A percentile compares a stretch with the other conserved stretches of the same genome.
These are phyloP conservation scores for Acidomyces sp. DNA, from an alignment of 495 filamentous ascomycete genomes.

Conservation along the genomic window DNA sequence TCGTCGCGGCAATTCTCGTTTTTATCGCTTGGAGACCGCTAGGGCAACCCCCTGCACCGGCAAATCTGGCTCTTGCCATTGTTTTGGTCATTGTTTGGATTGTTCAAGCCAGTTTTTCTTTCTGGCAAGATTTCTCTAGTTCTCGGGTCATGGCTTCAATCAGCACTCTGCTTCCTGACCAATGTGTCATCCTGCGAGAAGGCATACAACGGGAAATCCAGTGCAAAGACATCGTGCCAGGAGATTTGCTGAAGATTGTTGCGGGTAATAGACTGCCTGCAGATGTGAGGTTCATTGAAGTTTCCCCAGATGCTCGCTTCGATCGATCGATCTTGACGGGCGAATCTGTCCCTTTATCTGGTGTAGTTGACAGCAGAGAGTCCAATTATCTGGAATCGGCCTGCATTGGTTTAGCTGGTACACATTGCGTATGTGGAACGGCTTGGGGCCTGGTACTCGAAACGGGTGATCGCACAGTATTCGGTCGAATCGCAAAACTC, in stretches of 20 bases:
- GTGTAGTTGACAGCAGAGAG: slow-evolving; percentile 47
- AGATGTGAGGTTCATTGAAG: slow-evolving; percentile 50
- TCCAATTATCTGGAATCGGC: slow-evolving; percentile 61
- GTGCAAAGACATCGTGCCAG: slow-evolving; percentile 50
- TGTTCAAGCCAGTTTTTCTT: slow-evolving; percentile 51
- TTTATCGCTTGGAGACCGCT: slow-evolving; percentile 60
- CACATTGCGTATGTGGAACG: slow-evolving; percentile 51
- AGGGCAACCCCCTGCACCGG: slow-evolving; percentile 47
- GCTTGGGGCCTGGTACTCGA: slow-evolving; percentile 51
- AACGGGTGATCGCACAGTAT: slow-evolving; percentile 47
- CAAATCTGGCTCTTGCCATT: slow-evolving; percentile 55
- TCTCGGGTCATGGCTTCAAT: slow-evolving; percentile 29
- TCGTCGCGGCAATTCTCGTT: slow-evolving; percentile 49
- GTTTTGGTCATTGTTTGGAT: slow-evolving; percentile 52
- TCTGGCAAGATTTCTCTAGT: slow-evolving; percentile 26
- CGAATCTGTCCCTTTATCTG: slow-evolving; percentile 50
- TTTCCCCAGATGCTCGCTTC: slow-evolving; percentile 49
- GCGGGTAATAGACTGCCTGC: slow-evolving; percentile 57
- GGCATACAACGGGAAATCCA: slow-evolving; percentile 35
- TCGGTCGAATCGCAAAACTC: slow-evolving; percentile 56
- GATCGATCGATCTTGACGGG: slow-evolving; percentile 60
- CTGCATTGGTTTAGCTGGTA: slow-evolving; percentile 62
- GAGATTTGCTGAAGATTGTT: slow-evolving; percentile 49
- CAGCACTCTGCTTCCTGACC: slow-evolving; percentile 48
- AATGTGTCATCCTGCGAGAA: slow-evolving; percentile 49